Conservation (phyloP, 2,329 filamentous ascomycete species). For the Parastagonospora nodorum region DNA sequence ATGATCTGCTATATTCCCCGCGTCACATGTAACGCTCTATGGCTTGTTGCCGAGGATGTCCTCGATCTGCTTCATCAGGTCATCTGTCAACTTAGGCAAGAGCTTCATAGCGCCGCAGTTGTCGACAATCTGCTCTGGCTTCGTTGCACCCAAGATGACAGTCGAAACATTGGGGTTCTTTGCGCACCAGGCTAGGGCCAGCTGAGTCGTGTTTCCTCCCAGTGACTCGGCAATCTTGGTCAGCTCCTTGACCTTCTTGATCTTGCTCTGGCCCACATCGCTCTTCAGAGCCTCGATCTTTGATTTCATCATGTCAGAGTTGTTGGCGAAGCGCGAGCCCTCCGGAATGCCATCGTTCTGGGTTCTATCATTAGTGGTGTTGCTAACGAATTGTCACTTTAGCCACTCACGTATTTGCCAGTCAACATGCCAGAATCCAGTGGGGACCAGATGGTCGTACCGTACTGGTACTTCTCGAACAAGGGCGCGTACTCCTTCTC, state of each 20-base stretch:
- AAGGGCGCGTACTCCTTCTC: constrained; percentile 65
- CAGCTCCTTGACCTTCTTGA: constrained; percentile 63
- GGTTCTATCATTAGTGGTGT: too few relatives aligned
- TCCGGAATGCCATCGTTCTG: background rate
- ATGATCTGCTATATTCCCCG: too few relatives aligned
- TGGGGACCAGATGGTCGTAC: constrained; percentile 60
- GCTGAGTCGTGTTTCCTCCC: constrained; percentile 54
- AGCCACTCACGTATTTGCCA: constrained; percentile 58
- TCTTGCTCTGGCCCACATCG: constrained; percentile 58
- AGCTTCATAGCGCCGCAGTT: constrained; percentile 55
- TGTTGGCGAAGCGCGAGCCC: constrained; percentile 58
- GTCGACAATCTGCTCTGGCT: constrained; percentile 56
- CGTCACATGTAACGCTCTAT: constrained; percentile 11
- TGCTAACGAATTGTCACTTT: too few relatives aligned
- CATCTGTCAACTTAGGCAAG: constrained; percentile 45
- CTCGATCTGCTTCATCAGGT: constrained; percentile 49
- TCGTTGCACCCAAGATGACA: constrained; percentile 61
- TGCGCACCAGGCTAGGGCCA: constrained; percentile 64
- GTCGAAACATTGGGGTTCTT: constrained; percentile 64
- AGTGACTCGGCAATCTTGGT: constrained; percentile 57
- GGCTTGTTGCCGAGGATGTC: constrained; percentile 48
- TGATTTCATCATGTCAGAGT: constrained; percentile 62
- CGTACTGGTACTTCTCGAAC: constrained; percentile 62
- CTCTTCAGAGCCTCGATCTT: constrained; percentile 58
- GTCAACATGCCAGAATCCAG: constrained; percentile 63